phyloP scores from a whole-genome alignment of 1,139 yeast species.

The Geotrichum cucujoidarum region DNA sequence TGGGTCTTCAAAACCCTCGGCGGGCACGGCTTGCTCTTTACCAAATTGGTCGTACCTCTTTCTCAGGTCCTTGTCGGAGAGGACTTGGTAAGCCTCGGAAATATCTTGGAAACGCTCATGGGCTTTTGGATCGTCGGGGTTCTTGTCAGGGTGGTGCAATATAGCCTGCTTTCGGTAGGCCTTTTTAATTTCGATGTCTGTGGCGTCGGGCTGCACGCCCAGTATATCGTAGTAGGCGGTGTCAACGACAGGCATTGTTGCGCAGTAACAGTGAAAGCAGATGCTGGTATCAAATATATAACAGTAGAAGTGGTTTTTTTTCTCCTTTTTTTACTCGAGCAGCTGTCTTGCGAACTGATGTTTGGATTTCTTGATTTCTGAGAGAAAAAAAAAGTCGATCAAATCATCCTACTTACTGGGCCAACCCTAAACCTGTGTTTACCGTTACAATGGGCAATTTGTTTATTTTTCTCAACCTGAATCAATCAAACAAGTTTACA shows the following conservation, averaged over 20 bases:
- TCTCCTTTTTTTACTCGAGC: too few relatives aligned
- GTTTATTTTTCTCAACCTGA: too few relatives aligned
- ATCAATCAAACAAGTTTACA: background rate
- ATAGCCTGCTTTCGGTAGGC: slow-evolving; percentile 91
- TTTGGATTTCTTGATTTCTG: too few relatives aligned
- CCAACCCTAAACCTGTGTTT: too few relatives aligned
- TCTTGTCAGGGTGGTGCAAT: slow-evolving; percentile 89
- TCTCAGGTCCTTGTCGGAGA: slow-evolving; percentile 69
- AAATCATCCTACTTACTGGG: too few relatives aligned
- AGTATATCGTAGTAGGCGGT: slow-evolving; percentile 81
- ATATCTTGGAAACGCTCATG: slow-evolving; percentile 55
- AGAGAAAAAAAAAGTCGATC: too few relatives aligned
- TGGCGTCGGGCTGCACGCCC: slow-evolving; percentile 64
- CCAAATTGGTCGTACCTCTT: slow-evolving; percentile 80
- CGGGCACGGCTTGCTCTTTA: slow-evolving; percentile 75
- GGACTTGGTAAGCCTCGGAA: slow-evolving; percentile 46
- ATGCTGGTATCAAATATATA: too few relatives aligned
- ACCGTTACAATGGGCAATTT: too few relatives aligned
- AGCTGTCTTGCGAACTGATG: too few relatives aligned
- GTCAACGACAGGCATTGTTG: slow-evolving; percentile 66
- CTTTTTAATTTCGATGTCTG: slow-evolving; percentile 79
- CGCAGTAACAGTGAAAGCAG: background rate
- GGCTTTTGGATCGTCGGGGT: slow-evolving; percentile 81
- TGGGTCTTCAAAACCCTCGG: slow-evolving; percentile 85
- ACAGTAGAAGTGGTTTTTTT: too few relatives aligned